phyloP scores from a whole-genome alignment of 345 rosid genomes.

The Bruguiera gymnorhiza region DNA sequence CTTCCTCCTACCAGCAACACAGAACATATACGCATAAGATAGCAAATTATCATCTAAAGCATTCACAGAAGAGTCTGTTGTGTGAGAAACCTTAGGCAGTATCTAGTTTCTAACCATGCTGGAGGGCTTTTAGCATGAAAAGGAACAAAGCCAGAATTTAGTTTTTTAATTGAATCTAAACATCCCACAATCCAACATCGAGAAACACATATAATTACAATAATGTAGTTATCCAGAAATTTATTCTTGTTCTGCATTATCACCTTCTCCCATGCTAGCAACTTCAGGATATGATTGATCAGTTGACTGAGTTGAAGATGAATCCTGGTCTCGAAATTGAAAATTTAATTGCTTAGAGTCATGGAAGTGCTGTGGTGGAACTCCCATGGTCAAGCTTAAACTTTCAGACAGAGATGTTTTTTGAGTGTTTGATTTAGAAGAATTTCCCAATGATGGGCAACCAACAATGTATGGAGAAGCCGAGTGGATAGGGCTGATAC shows the following conservation, averaged over 20 bases:
- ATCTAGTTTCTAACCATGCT: too few species aligned
- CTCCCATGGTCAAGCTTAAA: slow-evolving; percentile 50
- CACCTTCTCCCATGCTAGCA: slow-evolving; percentile 45
- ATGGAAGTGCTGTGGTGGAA: slow-evolving; percentile 32
- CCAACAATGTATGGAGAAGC: slow-evolving; percentile 33
- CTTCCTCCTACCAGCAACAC: too few species aligned
- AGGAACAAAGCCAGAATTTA: too few species aligned
- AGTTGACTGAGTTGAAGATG: slow-evolving; percentile 67
- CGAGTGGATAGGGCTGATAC: slow-evolving; percentile 18
- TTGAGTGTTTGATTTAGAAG: slow-evolving; percentile 29
- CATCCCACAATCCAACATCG: too few species aligned
- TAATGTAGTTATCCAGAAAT: slow-evolving; percentile 15
- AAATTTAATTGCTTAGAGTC: slow-evolving; percentile 44
- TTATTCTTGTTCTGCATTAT: slow-evolving; percentile 24
- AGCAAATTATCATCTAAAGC: background rate
- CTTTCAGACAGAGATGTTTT: slow-evolving; percentile 33
- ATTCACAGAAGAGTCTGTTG: background rate
- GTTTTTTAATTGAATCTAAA: too few species aligned
- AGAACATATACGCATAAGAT: background rate
- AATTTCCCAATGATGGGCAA: slow-evolving; percentile 42
- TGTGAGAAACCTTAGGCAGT: slow-evolving; percentile 1
- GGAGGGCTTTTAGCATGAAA: too few species aligned
- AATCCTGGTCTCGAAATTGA: slow-evolving; percentile 59
- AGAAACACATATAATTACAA: background rate
- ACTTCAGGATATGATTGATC: slow-evolving; percentile 63